Percentiles rank a stretch among this genome's conserved stretches.
These are phyloP conservation scores for Hymenoscyphus repandus DNA, from an alignment of 2,329 filamentous ascomycete genomes.

Conservation along the genomic window DNA sequence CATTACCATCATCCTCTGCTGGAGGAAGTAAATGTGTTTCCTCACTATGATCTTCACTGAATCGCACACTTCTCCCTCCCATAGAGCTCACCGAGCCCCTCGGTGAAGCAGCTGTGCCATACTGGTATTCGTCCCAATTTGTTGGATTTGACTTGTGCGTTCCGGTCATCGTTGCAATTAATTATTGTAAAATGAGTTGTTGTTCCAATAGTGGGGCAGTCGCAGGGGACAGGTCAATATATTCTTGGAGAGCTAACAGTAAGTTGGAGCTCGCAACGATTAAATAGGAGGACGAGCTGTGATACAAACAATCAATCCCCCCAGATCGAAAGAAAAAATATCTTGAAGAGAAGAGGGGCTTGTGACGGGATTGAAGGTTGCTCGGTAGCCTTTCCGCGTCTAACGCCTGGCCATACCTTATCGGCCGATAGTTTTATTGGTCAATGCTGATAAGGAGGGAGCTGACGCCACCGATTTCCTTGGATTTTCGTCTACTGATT, in stretches of 20 bases:
- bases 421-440: constrained; percentile 1
- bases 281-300: neutral
- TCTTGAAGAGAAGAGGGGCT: neutral
- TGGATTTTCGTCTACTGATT: too few species aligned
- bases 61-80: constrained; percentile 26
- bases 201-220: neutral
- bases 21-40: neutral
- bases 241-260: neutral
- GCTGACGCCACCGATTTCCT: neutral
- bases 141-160: constrained; percentile 23
- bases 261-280: neutral
- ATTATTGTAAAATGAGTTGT: too few species aligned
- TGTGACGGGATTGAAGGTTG: neutral
- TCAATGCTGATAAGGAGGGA: constrained; percentile 1
- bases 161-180: constrained; percentile 1
- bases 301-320: neutral
- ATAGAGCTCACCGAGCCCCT: constrained; percentile 28
- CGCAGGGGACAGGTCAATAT: neutral
- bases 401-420: neutral
- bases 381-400: neutral
- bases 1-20: constrained; percentile 12
- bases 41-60: constrained; percentile 16
- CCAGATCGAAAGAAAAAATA: neutral
- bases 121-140: constrained; percentile 31
- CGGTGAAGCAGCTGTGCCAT: constrained; percentile 25